phyloP scores from a whole-genome alignment of 2,329 filamentous ascomycete species.

The Exophiala bonariae region DNA sequence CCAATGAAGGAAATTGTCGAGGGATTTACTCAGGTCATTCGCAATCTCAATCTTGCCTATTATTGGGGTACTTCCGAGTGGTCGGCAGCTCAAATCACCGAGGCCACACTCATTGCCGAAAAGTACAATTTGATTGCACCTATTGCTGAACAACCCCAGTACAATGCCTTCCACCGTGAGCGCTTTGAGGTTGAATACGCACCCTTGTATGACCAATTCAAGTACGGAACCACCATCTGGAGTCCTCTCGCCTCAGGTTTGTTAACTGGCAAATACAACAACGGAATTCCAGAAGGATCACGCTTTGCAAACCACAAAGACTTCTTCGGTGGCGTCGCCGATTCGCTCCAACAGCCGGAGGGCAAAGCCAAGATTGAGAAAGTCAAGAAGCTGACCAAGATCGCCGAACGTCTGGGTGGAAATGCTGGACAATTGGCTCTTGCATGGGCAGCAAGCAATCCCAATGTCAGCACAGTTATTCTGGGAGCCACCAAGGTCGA shows the following conservation, averaged over 20 bases:
- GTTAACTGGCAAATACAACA: constrained; percentile 67
- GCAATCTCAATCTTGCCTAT: constrained; percentile 62
- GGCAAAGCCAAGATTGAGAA: constrained; percentile 53
- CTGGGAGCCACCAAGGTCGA: constrained; percentile 48
- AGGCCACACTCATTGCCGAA: constrained; percentile 54
- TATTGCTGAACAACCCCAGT: constrained; percentile 66
- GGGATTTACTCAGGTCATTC: constrained; percentile 69
- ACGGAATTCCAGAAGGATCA: constrained; percentile 60
- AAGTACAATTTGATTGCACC: constrained; percentile 62
- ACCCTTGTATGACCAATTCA: constrained; percentile 60
- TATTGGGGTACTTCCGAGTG: constrained; percentile 73
- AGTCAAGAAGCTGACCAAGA: constrained; percentile 49
- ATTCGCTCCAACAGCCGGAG: constrained; percentile 38
- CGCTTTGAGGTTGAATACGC: constrained; percentile 65
- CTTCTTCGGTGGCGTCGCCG: constrained; percentile 50
- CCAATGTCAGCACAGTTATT: constrained; percentile 55
- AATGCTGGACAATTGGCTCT: constrained; percentile 57
- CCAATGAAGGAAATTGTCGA: constrained; percentile 71
- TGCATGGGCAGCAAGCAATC: constrained; percentile 58
- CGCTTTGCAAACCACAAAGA: constrained; percentile 58
- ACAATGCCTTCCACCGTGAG: constrained; percentile 63
- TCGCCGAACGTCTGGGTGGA: constrained; percentile 65
- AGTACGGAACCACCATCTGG: constrained; percentile 64
- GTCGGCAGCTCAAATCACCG: constrained; percentile 64
- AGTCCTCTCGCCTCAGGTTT: constrained; percentile 62